phyloP scores from a whole-genome alignment of 495 filamentous ascomycete species.

The Talaromyces stipitatus region DNA sequence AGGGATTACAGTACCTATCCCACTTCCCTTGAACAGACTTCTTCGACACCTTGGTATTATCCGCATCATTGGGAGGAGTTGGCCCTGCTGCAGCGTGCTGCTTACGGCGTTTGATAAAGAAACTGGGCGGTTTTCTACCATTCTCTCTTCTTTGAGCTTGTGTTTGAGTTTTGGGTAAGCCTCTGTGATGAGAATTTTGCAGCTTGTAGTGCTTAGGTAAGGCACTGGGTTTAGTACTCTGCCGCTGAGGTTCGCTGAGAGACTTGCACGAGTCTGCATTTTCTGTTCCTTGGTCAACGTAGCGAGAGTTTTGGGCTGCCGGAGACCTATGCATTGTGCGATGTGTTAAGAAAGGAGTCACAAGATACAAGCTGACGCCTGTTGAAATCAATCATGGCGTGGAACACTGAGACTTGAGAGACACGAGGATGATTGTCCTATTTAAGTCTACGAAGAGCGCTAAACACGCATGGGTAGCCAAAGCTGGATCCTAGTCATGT shows the following conservation, averaged over 20 bases:
- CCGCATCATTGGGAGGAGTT: background rate
- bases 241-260: background rate
- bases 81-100: background rate
- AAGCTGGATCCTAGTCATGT: slow-evolving; percentile 1
- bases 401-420: background rate
- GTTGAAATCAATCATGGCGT: background rate
- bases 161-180: slow-evolving; percentile 2
- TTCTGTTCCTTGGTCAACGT: background rate
- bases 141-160: slow-evolving; percentile 2
- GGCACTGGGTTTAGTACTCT: background rate
- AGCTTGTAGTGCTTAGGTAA: background rate
- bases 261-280: background rate
- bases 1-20: background rate
- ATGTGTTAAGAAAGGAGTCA: background rate
- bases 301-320: no score
- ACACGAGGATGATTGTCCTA: background rate
- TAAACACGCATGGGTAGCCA: background rate
- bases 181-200: slow-evolving; percentile 1
- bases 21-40: slow-evolving; percentile 4
- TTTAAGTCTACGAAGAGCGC: background rate
- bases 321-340: slow-evolving; percentile 1
- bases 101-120: slow-evolving; percentile 2
- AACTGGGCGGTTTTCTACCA: slow-evolving; percentile 4
- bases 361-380: background rate
- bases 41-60: slow-evolving; percentile 3